A percentile compares a stretch with the other conserved stretches of the same genome.
These are phyloP conservation scores for Scedosporium boydii DNA, from an alignment of 2,329 filamentous ascomycete genomes.

Conservation along the genomic window DNA sequence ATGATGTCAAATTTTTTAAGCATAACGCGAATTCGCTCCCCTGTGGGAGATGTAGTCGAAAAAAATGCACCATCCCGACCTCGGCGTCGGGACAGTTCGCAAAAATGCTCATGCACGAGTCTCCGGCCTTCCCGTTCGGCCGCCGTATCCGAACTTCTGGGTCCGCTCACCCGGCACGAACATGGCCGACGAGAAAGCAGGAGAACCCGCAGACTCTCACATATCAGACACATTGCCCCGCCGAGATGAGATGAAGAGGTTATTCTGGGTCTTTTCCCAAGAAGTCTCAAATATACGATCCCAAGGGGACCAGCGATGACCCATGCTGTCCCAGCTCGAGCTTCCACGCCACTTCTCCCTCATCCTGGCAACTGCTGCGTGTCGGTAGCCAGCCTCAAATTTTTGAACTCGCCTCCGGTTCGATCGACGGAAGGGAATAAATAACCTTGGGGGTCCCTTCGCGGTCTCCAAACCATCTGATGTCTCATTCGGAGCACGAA, in stretches of 20 bases:
- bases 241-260: background rate
- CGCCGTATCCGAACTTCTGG: background rate
- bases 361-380: background rate
- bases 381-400: background rate
- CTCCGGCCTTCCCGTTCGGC: background rate
- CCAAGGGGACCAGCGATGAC: background rate
- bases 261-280: background rate
- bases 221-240: background rate
- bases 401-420: background rate
- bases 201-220: background rate
- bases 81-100: constrained; percentile 3
- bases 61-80: background rate
- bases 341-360: background rate
- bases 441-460: too few relatives aligned
- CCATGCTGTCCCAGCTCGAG: background rate
- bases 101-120: constrained; percentile 4
- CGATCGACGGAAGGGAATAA: background rate
- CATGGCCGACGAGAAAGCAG: background rate
- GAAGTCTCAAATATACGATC: background rate
- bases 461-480: too few relatives aligned
- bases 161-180: background rate
- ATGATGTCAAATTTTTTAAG: too few relatives aligned
- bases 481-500: too few relatives aligned
- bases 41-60: too few relatives aligned
- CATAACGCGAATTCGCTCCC: too few relatives aligned